These are phyloP conservation scores for Lipomyces kockii DNA, from an alignment of 805 yeast species.

Conservation along the genomic window DNA sequence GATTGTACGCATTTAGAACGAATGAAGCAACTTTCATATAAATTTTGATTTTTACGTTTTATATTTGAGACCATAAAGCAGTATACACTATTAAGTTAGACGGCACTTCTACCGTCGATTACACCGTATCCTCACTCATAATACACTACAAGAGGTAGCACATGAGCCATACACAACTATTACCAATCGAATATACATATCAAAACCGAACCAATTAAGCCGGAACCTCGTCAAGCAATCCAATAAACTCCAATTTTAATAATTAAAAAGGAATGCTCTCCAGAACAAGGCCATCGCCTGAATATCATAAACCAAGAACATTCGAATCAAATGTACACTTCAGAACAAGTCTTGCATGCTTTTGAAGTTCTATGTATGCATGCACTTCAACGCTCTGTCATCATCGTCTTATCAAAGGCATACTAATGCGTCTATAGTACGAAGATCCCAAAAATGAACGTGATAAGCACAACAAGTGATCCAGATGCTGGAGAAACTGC, in stretches of 20 bases:
- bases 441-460: conserved; percentile 17
- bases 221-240: not conserved
- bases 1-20: not conserved
- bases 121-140: not conserved
- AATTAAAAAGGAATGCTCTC: not conserved
- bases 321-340: not conserved
- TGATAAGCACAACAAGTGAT: conserved; percentile 11
- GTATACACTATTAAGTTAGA: not conserved
- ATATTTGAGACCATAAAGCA: not conserved
- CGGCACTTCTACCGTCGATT: not conserved
- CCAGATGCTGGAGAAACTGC: conserved; percentile 7
- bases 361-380: not conserved
- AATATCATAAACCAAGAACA: not conserved
- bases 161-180: not conserved
- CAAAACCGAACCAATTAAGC: not conserved
- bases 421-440: conserved; percentile 9
- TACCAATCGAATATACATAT: not conserved
- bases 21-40: not conserved
- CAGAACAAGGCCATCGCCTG: not conserved
- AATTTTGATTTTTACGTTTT: not conserved
- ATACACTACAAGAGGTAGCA: not conserved
- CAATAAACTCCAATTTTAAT: not conserved
- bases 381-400: not conserved
- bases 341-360: not conserved
- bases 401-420: not conserved